These are phyloP conservation scores for Tilletia caries DNA, from an alignment of 1,284 basidiomycete genomes.

Conservation along the genomic window DNA sequence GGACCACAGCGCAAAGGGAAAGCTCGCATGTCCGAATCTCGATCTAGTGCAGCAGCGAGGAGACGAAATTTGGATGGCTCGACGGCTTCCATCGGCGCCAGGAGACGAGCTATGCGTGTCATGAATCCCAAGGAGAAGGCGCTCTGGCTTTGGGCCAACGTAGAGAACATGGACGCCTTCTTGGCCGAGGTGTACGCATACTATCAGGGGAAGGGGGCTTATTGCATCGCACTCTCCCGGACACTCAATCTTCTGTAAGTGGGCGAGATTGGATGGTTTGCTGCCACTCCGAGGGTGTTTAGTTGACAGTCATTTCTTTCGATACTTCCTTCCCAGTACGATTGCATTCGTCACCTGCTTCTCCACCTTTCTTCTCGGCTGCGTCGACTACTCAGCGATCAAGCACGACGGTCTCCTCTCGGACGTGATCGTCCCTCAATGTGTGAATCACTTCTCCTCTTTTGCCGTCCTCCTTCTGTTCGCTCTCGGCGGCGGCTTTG, in stretches of 20 bases:
- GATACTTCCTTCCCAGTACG: constrained; percentile 62
- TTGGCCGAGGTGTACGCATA: constrained; percentile 87
- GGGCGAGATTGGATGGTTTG: neutral
- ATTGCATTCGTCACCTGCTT: constrained; percentile 95
- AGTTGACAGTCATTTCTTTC: no score
- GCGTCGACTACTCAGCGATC: constrained; percentile 81
- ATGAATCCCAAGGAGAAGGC: constrained; percentile 57
- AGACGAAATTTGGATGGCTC: neutral
- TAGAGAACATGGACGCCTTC: constrained; percentile 91
- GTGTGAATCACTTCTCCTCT: constrained; percentile 72
- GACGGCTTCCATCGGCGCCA: neutral
- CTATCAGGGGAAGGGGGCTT: constrained; percentile 92
- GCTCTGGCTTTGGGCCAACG: constrained; percentile 98
- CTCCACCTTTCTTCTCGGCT: constrained; percentile 90
- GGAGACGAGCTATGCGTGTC: constrained; percentile 8
- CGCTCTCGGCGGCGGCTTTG: constrained; percentile 74
- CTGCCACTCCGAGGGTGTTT: no score
- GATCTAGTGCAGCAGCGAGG: neutral
- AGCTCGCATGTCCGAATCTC: neutral
- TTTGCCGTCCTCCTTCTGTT: constrained; percentile 61
- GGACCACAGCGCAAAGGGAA: neutral
- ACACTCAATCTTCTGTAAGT: constrained; percentile 87
- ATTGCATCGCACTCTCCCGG: constrained; percentile 82
- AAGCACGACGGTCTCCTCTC: constrained; percentile 45
- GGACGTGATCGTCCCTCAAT: constrained; percentile 46